Base-by-base conservation (phyloP, 2,329 filamentous ascomycete species). In the Harringtonia lauricola region DNA sequence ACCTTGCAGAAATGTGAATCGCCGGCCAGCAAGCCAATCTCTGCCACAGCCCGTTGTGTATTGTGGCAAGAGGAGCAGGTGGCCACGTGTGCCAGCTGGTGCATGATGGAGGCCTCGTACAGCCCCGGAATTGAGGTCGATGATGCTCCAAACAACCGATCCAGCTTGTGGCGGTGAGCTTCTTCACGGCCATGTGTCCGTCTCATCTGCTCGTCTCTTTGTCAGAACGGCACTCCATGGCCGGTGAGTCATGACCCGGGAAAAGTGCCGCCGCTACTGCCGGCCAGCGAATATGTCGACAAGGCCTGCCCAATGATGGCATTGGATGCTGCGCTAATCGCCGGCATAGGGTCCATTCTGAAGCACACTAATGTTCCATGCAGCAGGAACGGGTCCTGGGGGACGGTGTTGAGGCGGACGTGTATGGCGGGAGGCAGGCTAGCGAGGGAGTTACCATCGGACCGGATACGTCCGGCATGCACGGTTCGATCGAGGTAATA, bases 361-460 rank as follows among this genome's bases (percentile, higher is more conserved):
- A 60, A 55, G 0, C 70, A 64, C 3, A 78, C 56, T 0, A 12
- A 24, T 18, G 57, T 68, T 2, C 68, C 71, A 2, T 63, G 62
- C 5, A 76, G 55, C 18, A 72, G 63, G 45, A 73, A 66, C 0
- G 69, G 61, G 37, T 76, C 71, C 55, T 77, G 73, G 0, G 73
- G 65, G 2, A 75, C 54, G 1, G 62, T 62, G 26, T 66, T 64
- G 8, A 76, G 54, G 2, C 54, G 45, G 0, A 31, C 19, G 34
- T 15, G 34, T 2, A 22, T 18, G 19, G 34, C 19, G 24, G 24
- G 7, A 7, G 24, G 7, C 7, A 7, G 24, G 24, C 24, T 10
- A 10, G 24, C 24, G 24, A 26, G n/a, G n/a, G n/a, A n/a, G n/a
- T n/a, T n/a, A n/a, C n/a, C n/a, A n/a, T n/a, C n/a, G n/a, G n/a